Evolutionary conservation across 2,329 filamentous ascomycete species (phyloP).

Genomic region (Aspergillus pseudotamarii): DNA sequence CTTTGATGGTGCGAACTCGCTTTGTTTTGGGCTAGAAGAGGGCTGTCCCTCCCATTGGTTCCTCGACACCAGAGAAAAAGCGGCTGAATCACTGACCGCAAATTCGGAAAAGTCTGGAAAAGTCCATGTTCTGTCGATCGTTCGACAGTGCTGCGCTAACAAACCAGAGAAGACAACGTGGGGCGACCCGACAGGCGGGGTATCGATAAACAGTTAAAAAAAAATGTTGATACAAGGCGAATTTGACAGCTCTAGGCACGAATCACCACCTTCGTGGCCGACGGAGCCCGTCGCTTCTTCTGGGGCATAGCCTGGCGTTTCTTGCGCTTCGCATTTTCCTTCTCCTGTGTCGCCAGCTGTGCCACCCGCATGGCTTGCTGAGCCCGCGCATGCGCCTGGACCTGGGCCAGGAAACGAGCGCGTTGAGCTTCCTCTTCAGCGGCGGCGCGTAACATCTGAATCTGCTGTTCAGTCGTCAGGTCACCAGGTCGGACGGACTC

Average conservation of each 20-base stretch:
- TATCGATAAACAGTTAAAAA: not conserved
- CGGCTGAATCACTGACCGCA: slow-evolving; percentile 7
- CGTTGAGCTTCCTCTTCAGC: slow-evolving; percentile 42
- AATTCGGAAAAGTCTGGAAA: slow-evolving; percentile 1
- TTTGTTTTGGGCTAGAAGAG: not conserved
- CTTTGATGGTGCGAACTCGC: not conserved
- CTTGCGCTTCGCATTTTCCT: slow-evolving; percentile 31
- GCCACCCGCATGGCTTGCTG: slow-evolving; percentile 42
- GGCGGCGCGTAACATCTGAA: slow-evolving; percentile 38
- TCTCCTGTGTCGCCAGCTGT: slow-evolving; percentile 31
- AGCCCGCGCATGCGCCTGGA: slow-evolving; percentile 45
- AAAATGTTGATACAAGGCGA: not conserved
- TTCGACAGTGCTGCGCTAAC: slow-evolving; percentile 10
- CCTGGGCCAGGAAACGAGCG: slow-evolving; percentile 42
- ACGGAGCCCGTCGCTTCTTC: slow-evolving; percentile 30
- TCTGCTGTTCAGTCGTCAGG: slow-evolving; percentile 44
- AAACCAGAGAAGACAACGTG: not conserved
- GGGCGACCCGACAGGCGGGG: not conserved
- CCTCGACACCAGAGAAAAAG: not conserved
- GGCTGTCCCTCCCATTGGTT: not conserved
- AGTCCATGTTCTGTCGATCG: slow-evolving; percentile 10
- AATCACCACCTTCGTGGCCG: slow-evolving; percentile 18
- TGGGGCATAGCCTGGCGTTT: slow-evolving; percentile 32
- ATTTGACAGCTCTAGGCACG: slow-evolving; percentile 12
- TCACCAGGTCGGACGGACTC: slow-evolving; percentile 24